Evolutionary conservation across 805 yeast species (phyloP), one percentile per base, ranked within the genome.

Genomic region (Ogataea minuta): DNA sequence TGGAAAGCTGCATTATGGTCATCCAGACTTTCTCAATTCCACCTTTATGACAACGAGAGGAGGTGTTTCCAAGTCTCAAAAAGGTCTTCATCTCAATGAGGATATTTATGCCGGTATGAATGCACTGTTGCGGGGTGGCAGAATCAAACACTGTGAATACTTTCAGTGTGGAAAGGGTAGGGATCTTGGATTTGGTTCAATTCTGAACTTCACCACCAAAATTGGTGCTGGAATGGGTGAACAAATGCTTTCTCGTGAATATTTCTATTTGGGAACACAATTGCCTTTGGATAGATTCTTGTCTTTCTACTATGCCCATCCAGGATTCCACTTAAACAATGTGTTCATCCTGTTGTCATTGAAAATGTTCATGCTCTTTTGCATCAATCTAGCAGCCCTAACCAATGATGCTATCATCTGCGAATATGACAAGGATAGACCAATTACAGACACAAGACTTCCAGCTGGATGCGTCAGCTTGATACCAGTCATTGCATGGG

Each of bases 151-250:
- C 54, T 81, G 87, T 59, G 95, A 85, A 59, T 85, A 84, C 60
- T 73, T 77, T 49, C 95, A 85, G 55, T 85, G 95, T 65, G 95
- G 95, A 43, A 85, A 85, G 59, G 95, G 95, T 29, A 71, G 95
- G 59, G 93, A 85, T 66, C 70, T 85, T 55, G 93, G 95, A 4
- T 84, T 85, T 62, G 85, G 87, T 3, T 84, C 93, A 2, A 84
- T 85, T 54, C 71, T 83, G 61, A 84, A 83, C 59, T 85, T 85
- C 63, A 83, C 86, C 5, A 81, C 91, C 15, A 85, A 85, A 56
- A 84, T 85, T 60, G 95, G 95, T 32, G 87, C 93, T 39, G 95
- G 93, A 43, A 85, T 85, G 95, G 91, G 93, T 33, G 95, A 85
- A 55, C 95, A 85, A 57, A 79, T 84, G 77, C 69, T 85, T 41